Base-by-base conservation (phyloP, 768 basidiomycete genomes). In the Grammothele lineata region DNA sequence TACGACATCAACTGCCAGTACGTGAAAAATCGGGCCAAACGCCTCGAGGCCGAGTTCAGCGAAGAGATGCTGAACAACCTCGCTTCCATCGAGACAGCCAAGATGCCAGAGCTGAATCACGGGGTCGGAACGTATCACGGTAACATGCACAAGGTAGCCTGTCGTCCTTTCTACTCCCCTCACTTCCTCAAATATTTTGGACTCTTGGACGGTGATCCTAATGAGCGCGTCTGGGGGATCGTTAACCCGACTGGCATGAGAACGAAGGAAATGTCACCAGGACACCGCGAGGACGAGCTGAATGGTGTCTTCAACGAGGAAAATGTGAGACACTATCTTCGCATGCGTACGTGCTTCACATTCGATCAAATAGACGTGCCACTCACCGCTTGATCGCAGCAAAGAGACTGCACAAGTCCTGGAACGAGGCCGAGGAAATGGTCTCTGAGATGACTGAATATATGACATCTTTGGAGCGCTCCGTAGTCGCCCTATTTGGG, bases 1-100 rank as follows among this genome's bases (percentile, higher is more conserved):
- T 65, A 65, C 41, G 63, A 64, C 47, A 64, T 64, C 39, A 49
- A 49, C 18, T 64, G 61, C 37, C 59, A 65, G 32, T 62, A 56
- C 36, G 48, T 35, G 4, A 46, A 42, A 1, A 37, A 54, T 17
- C 43, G 55, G 18, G 23, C 23, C 1, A 27, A 47, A 11, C 45
- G 55, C 1, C 33, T 59, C n/a, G 12, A 32, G 5, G 18, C 35
- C 17, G 41, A 47, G n/a, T 46, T 62, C 21, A 18, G 12, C 1
- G 21, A 27, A 11, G 15, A 35, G 8, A 22, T 6, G 6, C 18
- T 38, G 0, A 17, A 24, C 8, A 30, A 46, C 2, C 48, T 60
- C 0, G 42, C 24, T n/a, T 36, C 33, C 0, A 45, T 53, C 12
- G 19, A 14, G 18, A 6, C 18, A 3, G n/a, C 23, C 6, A 15